Base-by-base conservation (phyloP, 306 rosid species). In the Quercus glauca region DNA sequence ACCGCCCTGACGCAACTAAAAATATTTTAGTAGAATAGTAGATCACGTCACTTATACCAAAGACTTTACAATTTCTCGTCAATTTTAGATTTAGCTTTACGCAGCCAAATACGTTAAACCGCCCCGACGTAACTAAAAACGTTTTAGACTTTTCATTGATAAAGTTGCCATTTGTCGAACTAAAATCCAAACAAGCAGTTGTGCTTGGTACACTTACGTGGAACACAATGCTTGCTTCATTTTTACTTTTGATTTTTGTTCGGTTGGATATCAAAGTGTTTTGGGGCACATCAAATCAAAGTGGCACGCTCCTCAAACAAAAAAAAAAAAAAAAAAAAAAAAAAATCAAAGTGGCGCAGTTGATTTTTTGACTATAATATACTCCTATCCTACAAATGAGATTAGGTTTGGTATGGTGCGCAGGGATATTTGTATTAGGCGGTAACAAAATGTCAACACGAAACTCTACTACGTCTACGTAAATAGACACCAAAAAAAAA, bases 111-210 rank as follows among this genome's bases (percentile, higher is more conserved):
- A 1, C 9, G 0, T 35, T 1, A 35, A 35, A 0, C 41, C 9
- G 41, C 8, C 41, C 41, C 41, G 25, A 35, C 41, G 41, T 8
- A 35, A 35, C 0, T 49, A 49, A 49, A 49, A 13, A 49, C 1
- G 17, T 49, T 49, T 49, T 12, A 49, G 53, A 13, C 53, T 12
- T 49, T 2, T 13, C 15, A 49, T 13, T 12, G 14, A 49, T 3
- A 3, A 49, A 49, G 53, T 12, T 49, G 53, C 53, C 53, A 49
- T 49, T 49, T 49, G 53, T 10, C 53, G 5, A 49, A 3, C 70
- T 55, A 58, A 74, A 69, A 20, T 80, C 64, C 85, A 74, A 77
- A 23, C 63, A 28, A 57, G 79, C 79, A 1, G 88, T 87, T 84
- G 80, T 71, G 55, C 18, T 35, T 6, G 41, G 8, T 45, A 41